phyloP scores from a whole-genome alignment of 805 yeast species.

The Candida michaelii region DNA sequence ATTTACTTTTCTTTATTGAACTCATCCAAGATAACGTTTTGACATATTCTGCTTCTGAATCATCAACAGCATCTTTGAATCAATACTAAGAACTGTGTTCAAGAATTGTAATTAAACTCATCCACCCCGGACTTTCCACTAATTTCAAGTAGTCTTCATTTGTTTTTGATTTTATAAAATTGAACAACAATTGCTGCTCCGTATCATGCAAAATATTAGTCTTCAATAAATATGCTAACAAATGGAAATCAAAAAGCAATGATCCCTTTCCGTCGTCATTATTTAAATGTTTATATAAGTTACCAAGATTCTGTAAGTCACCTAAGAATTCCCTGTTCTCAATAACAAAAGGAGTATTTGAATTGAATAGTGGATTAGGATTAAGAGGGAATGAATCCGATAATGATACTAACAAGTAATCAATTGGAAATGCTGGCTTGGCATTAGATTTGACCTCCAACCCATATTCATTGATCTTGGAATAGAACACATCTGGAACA shows the following conservation, averaged over 20 bases:
- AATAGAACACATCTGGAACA: conserved; percentile 92
- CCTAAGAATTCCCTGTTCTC: conserved; percentile 81
- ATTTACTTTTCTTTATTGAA: too few species aligned
- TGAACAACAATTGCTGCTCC: conserved; percentile 53
- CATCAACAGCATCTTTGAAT: too few species aligned
- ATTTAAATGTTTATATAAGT: conserved; percentile 52
- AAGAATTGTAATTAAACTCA: conserved; percentile 60
- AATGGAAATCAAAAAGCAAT: conserved; percentile 69
- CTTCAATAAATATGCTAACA: conserved; percentile 56
- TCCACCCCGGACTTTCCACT: conserved; percentile 76
- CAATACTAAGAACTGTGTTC: conserved; percentile 26
- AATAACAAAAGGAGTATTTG: conserved; percentile 55
- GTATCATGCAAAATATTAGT: conserved; percentile 55
- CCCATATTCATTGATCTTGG: conserved; percentile 83
- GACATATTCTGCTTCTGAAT: too few species aligned
- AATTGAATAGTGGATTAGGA: conserved; percentile 50
- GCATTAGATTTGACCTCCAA: conserved; percentile 85
- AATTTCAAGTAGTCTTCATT: conserved; percentile 49
- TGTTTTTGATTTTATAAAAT: conserved; percentile 45
- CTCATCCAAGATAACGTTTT: too few species aligned
- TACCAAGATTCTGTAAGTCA: conserved; percentile 62
- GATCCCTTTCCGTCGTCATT: conserved; percentile 29
- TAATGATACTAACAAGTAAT: conserved; percentile 78
- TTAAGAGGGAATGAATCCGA: conserved; percentile 89
- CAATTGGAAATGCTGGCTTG: conserved; percentile 91